phyloP scores from a whole-genome alignment of 371 early-diverging fungal species.

The Encephalitozoon intestinalis region DNA sequence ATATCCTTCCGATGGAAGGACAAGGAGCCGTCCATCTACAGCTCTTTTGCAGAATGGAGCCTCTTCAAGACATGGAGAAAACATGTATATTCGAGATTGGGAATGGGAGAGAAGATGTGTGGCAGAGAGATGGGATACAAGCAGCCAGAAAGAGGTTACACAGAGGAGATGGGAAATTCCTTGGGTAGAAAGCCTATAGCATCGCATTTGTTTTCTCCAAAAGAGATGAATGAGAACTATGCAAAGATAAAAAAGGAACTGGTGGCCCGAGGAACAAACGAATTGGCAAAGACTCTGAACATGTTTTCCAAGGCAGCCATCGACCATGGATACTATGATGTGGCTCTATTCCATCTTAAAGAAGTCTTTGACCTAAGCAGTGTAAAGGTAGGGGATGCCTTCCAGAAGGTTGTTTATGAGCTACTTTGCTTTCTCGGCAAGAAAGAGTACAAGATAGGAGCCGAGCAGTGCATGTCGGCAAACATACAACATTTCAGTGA shows the following conservation, averaged over 20 bases:
- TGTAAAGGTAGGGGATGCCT: slow-evolving; percentile 58
- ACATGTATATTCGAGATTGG: slow-evolving; percentile 9
- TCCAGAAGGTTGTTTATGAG: slow-evolving; percentile 50
- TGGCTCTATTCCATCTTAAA: slow-evolving; percentile 39
- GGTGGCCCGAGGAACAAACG: slow-evolving; percentile 47
- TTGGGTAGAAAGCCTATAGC: slow-evolving; percentile 1
- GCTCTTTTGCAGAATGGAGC: not conserved
- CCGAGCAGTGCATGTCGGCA: slow-evolving; percentile 48
- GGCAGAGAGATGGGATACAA: not conserved
- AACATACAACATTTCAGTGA: slow-evolving; percentile 53
- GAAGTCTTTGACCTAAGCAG: slow-evolving; percentile 53
- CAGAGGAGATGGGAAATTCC: not conserved
- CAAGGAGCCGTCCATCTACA: slow-evolving; percentile 22
- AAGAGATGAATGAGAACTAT: slow-evolving; percentile 25
- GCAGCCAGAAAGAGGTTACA: not conserved
- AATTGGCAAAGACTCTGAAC: slow-evolving; percentile 51
- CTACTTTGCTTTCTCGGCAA: slow-evolving; percentile 47
- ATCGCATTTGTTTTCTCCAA: not conserved
- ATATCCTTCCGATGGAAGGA: slow-evolving; percentile 47
- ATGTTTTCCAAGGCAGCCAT: slow-evolving; percentile 38
- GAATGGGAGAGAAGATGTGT: not conserved
- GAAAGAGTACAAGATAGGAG: slow-evolving; percentile 45
- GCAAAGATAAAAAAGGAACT: slow-evolving; percentile 17
- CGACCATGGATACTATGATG: slow-evolving; percentile 29
- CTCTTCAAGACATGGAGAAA: slow-evolving; percentile 27